phyloP scores from a whole-genome alignment of 1,139 yeast species.

The Pichia sp. region DNA sequence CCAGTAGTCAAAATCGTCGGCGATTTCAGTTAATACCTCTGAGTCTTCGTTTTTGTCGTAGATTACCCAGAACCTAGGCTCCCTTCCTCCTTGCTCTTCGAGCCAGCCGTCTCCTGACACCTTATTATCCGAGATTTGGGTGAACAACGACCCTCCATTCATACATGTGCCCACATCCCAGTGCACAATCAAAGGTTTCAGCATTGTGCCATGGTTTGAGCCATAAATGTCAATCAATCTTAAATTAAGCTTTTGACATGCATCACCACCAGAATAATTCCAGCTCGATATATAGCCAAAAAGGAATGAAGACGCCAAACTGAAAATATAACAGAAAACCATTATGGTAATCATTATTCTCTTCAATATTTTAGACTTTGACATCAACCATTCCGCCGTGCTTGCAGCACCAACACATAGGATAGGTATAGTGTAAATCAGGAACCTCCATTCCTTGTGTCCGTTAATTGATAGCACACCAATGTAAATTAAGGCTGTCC shows the following conservation, averaged over 20 bases:
- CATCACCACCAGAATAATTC: slow-evolving; percentile 90
- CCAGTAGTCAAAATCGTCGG: slow-evolving; percentile 48
- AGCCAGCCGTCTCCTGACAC: slow-evolving; percentile 2
- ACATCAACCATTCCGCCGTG: slow-evolving; percentile 42
- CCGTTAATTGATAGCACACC: slow-evolving; percentile 71
- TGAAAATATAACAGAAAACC: slow-evolving; percentile 25
- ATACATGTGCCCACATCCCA: slow-evolving; percentile 79
- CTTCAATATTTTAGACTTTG: neutral
- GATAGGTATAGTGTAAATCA: slow-evolving; percentile 72
- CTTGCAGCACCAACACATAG: slow-evolving; percentile 62
- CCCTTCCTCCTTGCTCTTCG: slow-evolving; percentile 42
- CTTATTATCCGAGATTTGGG: slow-evolving; percentile 16
- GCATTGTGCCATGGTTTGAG: slow-evolving; percentile 7
- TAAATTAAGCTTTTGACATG: slow-evolving; percentile 52
- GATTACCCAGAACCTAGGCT: slow-evolving; percentile 34
- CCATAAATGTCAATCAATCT: slow-evolving; percentile 29
- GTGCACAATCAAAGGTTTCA: slow-evolving; percentile 45
- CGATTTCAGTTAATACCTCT: slow-evolving; percentile 27
- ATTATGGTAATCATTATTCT: neutral
- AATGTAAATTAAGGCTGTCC: slow-evolving; percentile 52
- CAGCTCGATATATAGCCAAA: slow-evolving; percentile 53
- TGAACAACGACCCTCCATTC: slow-evolving; percentile 81
- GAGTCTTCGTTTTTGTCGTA: slow-evolving; percentile 75
- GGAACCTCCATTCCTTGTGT: slow-evolving; percentile 93
- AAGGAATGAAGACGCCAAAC: slow-evolving; percentile 32